Base-by-base conservation (phyloP, 2,329 filamentous ascomycete species). In the Apiospora saccharicola region DNA sequence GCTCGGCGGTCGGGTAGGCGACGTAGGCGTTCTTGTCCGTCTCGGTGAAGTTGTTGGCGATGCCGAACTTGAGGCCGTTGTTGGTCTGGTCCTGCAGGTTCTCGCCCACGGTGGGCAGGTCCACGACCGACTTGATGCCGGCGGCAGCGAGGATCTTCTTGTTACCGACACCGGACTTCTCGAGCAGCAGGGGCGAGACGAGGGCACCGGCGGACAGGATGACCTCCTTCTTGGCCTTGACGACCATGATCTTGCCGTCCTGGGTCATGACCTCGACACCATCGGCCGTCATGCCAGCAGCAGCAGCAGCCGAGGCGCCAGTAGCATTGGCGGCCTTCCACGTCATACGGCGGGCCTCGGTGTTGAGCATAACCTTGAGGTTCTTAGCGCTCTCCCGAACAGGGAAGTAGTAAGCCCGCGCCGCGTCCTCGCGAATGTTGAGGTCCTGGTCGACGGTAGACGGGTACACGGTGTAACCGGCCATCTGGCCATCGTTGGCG, bases 361-460 rank as follows among this genome's bases (percentile, higher is more conserved):
- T 83, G 73, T 85, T 84, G 24, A 83, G 74, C 43, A 86, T 81
- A 1, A 86, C 76, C 3, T 84, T 75, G 1, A 87, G 77, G 73
- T 87, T 88, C 2, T 77, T 85, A 78, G 24, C 46, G 19, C 19
- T n/a, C 19, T 79, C 72, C 68, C 76, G 78, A 71, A 84, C 76
- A 1, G 85, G 84, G 70, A 80, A 85, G 74, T 86, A 87, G 74
- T 85, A 87, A 5, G 85, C 83, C 22, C 84, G 79, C 4, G 84
- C 85, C 47, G 86, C 84, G 77, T 87, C 85, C 71, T 83, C 81
- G 14, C 85, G 81, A 14, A 84, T 78, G 73, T 82, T 78, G 22
- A 78, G 77, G 1, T 77, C 76, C 0, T 77, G 73, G 72, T 87
- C 79, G 22, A 86, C 71, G 0, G 84, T 87, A 74, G 79, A 80